Conservation (phyloP, 345 rosid genomes). For the Eucalyptus brandiana region DNA sequence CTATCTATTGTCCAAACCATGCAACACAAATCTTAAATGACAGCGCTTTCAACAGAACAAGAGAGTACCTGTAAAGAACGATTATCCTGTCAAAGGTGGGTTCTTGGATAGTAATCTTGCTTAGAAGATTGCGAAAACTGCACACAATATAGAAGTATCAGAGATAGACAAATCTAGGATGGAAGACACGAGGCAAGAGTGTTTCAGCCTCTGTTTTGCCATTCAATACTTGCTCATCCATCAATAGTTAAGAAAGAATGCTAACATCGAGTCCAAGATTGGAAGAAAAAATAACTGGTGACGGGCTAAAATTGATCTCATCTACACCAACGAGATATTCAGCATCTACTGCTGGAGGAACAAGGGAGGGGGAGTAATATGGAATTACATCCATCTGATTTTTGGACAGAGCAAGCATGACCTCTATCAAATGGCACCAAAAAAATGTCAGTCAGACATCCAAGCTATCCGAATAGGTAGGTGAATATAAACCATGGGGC, state of each 20-base stretch:
- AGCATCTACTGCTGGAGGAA: neutral
- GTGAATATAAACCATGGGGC: neutral
- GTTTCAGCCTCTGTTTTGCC: neutral
- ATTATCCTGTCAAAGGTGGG: constrained; percentile 95
- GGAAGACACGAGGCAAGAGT: neutral
- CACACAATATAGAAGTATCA: neutral
- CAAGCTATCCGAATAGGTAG: neutral
- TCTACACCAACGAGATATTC: neutral
- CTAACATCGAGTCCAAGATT: neutral
- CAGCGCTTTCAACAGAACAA: neutral
- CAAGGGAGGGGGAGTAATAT: neutral
- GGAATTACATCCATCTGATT: neutral
- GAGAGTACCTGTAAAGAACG: constrained; percentile 71
- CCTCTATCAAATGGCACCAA: neutral
- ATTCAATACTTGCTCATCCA: neutral
- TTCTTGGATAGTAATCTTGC: constrained; percentile 77
- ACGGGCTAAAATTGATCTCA: neutral
- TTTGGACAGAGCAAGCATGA: neutral
- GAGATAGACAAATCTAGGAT: neutral
- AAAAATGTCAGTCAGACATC: neutral
- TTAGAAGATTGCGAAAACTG: constrained; percentile 53
- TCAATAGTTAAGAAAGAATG: neutral
- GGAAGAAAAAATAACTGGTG: neutral
- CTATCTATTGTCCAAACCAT: neutral
- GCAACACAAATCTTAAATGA: neutral